Base-by-base conservation (phyloP, 495 filamentous ascomycete species). In the Gamarada debralockiae region DNA sequence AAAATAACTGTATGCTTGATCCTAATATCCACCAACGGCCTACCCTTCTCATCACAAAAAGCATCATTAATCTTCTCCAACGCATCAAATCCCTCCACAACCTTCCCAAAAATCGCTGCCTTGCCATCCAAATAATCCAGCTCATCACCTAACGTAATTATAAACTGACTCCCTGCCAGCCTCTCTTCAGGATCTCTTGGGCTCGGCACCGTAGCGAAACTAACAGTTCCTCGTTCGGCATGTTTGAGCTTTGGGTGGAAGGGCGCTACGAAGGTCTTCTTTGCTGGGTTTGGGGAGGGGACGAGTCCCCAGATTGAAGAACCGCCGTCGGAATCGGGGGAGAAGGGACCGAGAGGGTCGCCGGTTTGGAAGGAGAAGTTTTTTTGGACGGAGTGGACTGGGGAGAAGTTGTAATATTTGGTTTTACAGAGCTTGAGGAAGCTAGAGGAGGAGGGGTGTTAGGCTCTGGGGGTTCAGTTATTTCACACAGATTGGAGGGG, bases 321-420 rank as follows among this genome's bases (percentile, higher is more conserved):
- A 51, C 92, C 92, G 56, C 92, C 92, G 81, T 96, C 87, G 63
- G 90, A 95, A 23, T 87, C 83, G 55, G 79, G 67, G 41, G 88
- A 86, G 55, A 84, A 81, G 5, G 91, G 92, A 7, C 92, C 92
- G 37, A 96, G 78, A 31, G 92, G 92, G 67, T 97, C 92, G 59
- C 92, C 92, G 49, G 92, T 93, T 63, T 97, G 92, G 69, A 95
- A 95, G 50, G 91, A 91, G 72, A 95, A 96, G 66, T 88, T 82
- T 60, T 88, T 89, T 65, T 96, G 92, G 44, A 97, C 80, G 57
- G 82, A 86, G 71, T 95, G 84, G 49, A 96, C 71, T 31, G 92
- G 92, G 24, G 90, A 84, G 66, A 91, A 97, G 74, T 97, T 97
- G 81, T 96, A 97, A 70, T 96, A 97, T 74, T 95, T 97, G 69